Percentiles rank a stretch among this genome's conserved stretches.
Conservation (phyloP, 2,329 filamentous ascomycete genomes). For the Nannizzia gypsea region DNA sequence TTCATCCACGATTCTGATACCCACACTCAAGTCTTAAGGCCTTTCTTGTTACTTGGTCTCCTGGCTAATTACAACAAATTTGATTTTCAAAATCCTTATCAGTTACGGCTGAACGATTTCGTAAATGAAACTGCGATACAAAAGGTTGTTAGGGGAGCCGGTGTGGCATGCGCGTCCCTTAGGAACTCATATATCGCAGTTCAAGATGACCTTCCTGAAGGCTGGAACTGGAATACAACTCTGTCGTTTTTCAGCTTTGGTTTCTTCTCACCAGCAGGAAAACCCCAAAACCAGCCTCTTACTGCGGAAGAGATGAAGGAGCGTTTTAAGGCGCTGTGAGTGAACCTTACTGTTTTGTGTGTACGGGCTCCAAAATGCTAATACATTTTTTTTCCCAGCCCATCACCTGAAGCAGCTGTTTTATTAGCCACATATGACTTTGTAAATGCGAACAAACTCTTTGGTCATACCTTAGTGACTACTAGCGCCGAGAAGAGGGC, state of each 20-base stretch:
- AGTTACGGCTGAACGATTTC: constrained; percentile 83
- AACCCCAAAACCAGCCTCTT: constrained; percentile 47
- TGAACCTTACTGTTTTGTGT: constrained; percentile 14
- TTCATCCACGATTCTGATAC: constrained; percentile 69
- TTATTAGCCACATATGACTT: constrained; percentile 87
- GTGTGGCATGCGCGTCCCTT: constrained; percentile 55
- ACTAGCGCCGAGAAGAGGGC: constrained; percentile 48
- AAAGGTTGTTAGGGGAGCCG: constrained; percentile 66
- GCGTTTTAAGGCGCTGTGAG: constrained; percentile 67
- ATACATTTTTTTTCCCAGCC: constrained; percentile 41
- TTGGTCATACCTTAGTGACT: constrained; percentile 72
- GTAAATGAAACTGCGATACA: constrained; percentile 82
- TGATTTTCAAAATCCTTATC: constrained; percentile 93
- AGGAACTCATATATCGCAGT: constrained; percentile 70
- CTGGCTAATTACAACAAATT: constrained; percentile 99
- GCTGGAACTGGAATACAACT: constrained; percentile 73
- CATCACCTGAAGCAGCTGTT: constrained; percentile 64
- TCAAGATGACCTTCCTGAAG: constrained; percentile 80
- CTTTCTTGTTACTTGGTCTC: constrained; percentile 73
- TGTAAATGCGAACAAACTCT: constrained; percentile 85
- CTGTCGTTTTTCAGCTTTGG: constrained; percentile 77
- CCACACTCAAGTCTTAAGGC: constrained; percentile 52
- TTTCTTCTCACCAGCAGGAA: constrained; percentile 56
- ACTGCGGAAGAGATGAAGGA: constrained; percentile 71
- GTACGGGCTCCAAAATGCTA: background rate